Base-by-base conservation (phyloP, 345 rosid genomes). In the Arabidopsis suecica region DNA sequence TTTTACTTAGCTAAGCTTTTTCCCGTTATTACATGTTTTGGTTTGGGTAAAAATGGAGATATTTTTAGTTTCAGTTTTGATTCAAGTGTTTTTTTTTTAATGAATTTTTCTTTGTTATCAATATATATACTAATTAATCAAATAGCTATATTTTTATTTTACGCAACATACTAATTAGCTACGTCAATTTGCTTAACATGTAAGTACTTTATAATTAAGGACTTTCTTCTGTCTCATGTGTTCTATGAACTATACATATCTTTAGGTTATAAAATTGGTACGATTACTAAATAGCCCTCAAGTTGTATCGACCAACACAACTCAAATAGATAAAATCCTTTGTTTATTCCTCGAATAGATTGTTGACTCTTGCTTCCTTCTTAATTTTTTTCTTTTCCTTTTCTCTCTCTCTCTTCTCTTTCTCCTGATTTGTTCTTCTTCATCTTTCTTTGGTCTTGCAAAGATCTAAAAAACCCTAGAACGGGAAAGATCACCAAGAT, bases 401-500 rank as follows among this genome's bases (percentile, higher is more conserved):
- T 2, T 5, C n/a, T 45, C 37, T 45, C 40, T 34, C 53, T 73
- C 65, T 74, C 72, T 50, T 60, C 40, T 28, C 16, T 68, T 12
- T 75, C 65, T 62, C 69, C 66, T 65, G 22, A 40, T 41, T 78
- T 40, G 50, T 66, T 72, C 73, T 33, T 65, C 69, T 58, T 34
- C 81, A 33, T 44, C 68, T 49, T 70, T 33, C 42, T 65, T 77
- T 77, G 45, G 44, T 25, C 70, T 47, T 48, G 36, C 7, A 1
- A 58, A 65, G 77, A 71, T 71, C 81, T 71, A 71, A 72, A 49
- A 78, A 69, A 79, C 75, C 82, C 82, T 79, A 79, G 75, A 74
- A 73, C 42, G 3, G 9, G 34, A 28, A 61, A 67, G 69, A 49
- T 41, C 25, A 56, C 51, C 65, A 41, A 78, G 68, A 42, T 37